Evolutionary conservation across 2,329 filamentous ascomycete genomes (phyloP), one percentile per base, ranked within the genome.

Genomic region (Escovopsis sp.): DNA sequence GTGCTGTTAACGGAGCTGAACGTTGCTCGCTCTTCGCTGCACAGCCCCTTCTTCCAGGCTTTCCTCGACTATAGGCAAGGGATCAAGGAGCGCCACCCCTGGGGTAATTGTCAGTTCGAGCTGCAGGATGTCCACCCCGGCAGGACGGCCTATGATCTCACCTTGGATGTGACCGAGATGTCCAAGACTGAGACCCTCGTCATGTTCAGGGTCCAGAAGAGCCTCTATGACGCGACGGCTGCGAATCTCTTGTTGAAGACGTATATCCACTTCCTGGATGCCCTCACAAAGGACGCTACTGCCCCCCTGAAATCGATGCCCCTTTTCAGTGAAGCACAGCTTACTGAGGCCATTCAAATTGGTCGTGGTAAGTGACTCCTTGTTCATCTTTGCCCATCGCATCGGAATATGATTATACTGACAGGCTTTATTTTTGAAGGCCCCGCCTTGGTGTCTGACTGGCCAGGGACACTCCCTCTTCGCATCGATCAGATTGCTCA

Each of bases 31-130:
- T 65, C 66, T 0, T 43, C 60, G 0, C 45, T 55, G 0, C 48
- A 65, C 40, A 63, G 47, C 30, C 71, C 72, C 0, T 33, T 75
- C 1, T 74, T 73, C 55, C 72, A 76, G 49, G 60, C 55, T 1
- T 55, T 59, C 36, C 23, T 63, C 34, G 49, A 63, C 44, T 63
- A 62, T 39, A 54, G 54, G 9, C 48, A 52, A 10, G 53, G 49
- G 12, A 42, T 47, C n/a, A 44, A 47, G 8, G 51, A 57, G 40
- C 48, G 46, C 35, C 45, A 41, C 15, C 19, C 15, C 23, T 51
- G 46, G 28, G 43, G 46, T 35, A 46, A 54, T 30, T 48, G 44
- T 33, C 38, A 52, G 26, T 37, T 53, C 30, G 46, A 53, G 18
- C 33, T 48, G 18, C 18, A 46, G 36, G 23, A 51, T 12, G 44